phyloP scores from a whole-genome alignment of 345 rosid genomes.

The Gossypium australe region DNA sequence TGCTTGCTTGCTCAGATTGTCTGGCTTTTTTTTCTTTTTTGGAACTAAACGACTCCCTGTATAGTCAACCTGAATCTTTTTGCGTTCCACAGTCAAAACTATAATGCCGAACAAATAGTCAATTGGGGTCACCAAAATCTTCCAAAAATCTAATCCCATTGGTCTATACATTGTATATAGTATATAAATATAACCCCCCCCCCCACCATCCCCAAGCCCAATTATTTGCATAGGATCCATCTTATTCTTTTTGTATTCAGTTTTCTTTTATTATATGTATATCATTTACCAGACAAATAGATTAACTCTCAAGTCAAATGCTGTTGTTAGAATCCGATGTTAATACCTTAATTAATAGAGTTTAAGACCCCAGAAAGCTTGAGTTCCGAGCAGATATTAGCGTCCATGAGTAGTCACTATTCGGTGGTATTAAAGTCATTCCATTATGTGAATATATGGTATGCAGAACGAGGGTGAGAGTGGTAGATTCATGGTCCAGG shows the following conservation, averaged over 20 bases:
- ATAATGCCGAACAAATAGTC: not conserved
- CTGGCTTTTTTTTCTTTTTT: not conserved
- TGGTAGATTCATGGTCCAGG: not conserved
- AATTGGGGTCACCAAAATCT: not conserved
- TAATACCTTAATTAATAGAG: not conserved
- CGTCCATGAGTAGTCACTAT: not conserved
- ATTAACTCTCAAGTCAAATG: not conserved
- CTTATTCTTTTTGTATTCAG: not conserved
- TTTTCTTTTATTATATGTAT: not conserved
- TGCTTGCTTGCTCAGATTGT: constrained; percentile 22
- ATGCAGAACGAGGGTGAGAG: not conserved
- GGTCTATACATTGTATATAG: not conserved
- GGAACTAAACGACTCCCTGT: not conserved
- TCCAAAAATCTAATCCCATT: not conserved
- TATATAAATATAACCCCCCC: not conserved
- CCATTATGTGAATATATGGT: too few species aligned
- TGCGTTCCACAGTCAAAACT: not conserved
- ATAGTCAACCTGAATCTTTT: not conserved
- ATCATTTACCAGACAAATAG: not conserved
- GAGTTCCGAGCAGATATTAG: not conserved
- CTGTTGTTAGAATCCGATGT: not conserved
- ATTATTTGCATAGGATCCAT: constrained; percentile 11
- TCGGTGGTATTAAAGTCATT: not conserved
- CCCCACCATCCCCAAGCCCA: not conserved
- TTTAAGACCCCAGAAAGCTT: not conserved